Percentiles rank a stretch among this genome's conserved stretches.
Conservation (phyloP, 2,329 filamentous ascomycete species). For the Fusarium siculi region DNA sequence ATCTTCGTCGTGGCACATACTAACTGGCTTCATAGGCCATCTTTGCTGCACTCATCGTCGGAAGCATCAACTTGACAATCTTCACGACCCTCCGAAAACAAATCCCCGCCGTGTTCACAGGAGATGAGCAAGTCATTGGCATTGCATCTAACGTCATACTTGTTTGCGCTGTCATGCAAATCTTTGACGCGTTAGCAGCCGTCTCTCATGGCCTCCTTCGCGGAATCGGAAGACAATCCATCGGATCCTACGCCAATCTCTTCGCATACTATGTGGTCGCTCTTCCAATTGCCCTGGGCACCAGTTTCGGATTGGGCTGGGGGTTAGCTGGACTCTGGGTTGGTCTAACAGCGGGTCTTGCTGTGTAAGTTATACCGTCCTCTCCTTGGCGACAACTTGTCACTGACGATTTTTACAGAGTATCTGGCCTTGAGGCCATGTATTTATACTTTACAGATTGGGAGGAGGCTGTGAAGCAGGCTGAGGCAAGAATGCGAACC, state of each 20-base stretch:
- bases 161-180: constrained; percentile 83
- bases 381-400: rapidly evolving
- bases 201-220: constrained; percentile 85
- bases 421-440: constrained; percentile 30
- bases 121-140: constrained; percentile 71
- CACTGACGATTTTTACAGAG: background rate
- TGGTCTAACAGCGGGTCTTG: constrained; percentile 78
- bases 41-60: constrained; percentile 71
- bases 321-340: constrained; percentile 82
- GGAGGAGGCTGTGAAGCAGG: constrained; percentile 38
- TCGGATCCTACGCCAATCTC: constrained; percentile 87
- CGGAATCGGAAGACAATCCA: constrained; percentile 83
- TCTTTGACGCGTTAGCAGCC: constrained; percentile 84
- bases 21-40: constrained; percentile 56
- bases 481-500: constrained; percentile 35
- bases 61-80: constrained; percentile 78
- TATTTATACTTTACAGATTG: constrained; percentile 38
- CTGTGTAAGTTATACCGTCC: constrained; percentile 56
- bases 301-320: constrained; percentile 80
- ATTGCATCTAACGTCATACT: constrained; percentile 76
- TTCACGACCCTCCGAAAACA: constrained; percentile 73
- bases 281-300: constrained; percentile 81
- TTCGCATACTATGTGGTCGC: constrained; percentile 88
- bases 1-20: rapidly evolving
- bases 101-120: constrained; percentile 79